Base-by-base conservation (phyloP, 345 rosid genomes). In the Populus tremula region DNA sequence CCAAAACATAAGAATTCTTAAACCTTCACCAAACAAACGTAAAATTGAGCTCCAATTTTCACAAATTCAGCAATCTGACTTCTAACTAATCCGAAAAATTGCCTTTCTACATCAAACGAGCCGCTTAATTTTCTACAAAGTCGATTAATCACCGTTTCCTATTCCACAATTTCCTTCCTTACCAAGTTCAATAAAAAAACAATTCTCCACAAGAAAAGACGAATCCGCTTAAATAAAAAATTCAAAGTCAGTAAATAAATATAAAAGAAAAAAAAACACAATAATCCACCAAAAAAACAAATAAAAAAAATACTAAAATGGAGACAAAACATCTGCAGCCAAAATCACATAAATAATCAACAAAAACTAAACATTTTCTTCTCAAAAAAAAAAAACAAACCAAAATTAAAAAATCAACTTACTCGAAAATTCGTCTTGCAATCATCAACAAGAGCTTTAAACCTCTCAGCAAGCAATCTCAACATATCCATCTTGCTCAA, bases 361-460 rank as follows among this genome's bases (percentile, higher is more conserved):
- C 64, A 59, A 59, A 59, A 23, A 25, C 64, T 10, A 10, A 25
- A 59, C 64, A 59, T 59, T 59, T 59, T 59, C 33, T 64, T n/a
- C 63, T 14, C 66, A 27, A 69, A 36, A 11, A 53, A 14, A 73
- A 61, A 2, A 41, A 64, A 54, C 14, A 35, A 5, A 61, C 16
- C 4, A 9, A 4, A 45, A 3, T 49, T 14, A 63, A 8, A 70
- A 23, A 21, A 20, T 74, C 21, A 27, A 61, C 47, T 64, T 89
- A 94, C 99, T 95, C 78, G 90, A 71, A 94, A 96, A 75, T 83
- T 89, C 13, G 92, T 75, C 79, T 81, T 88, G 91, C 89, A 82
- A 38, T 96, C 91, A 69, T 94, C 97, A 56, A 96, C 89, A 36
- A 89, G 85, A 71, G 77, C 86, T 75, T 72, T 13, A 61, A 82